Conservation (phyloP, 129 eudicot genomes). For the Smallanthus sonchifolius region DNA sequence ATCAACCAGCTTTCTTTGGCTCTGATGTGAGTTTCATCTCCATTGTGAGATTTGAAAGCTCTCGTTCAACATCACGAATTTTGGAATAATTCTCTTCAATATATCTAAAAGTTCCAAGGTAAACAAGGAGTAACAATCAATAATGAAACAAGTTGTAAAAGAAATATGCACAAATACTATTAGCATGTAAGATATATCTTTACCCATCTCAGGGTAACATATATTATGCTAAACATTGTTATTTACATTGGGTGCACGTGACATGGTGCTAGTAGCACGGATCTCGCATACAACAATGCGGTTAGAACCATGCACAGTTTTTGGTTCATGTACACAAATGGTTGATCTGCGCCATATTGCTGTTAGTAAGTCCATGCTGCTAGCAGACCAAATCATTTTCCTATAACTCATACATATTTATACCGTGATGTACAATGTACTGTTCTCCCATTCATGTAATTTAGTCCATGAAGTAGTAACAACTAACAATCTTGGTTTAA, state of each 20-base stretch:
- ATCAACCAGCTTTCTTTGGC: conserved; percentile 91
- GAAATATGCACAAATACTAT: not conserved
- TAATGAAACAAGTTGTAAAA: not conserved
- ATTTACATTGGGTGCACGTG: too few species aligned
- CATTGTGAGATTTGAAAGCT: conserved; percentile 69
- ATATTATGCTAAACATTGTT: not conserved
- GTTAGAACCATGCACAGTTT: too few species aligned
- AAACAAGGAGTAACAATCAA: not conserved
- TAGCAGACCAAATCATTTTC: too few species aligned
- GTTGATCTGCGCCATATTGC: too few species aligned
- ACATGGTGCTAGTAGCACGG: too few species aligned
- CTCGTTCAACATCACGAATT: conserved; percentile 97
- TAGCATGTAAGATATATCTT: not conserved
- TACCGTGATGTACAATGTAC: not conserved
- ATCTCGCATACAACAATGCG: too few species aligned
- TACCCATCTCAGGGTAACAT: not conserved
- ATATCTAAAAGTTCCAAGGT: conserved; percentile 49
- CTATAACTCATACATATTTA: not conserved
- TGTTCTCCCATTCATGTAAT: not conserved
- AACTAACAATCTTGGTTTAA: too few species aligned
- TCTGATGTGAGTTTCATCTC: conserved; percentile 98
- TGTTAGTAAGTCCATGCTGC: too few species aligned
- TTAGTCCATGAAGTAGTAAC: too few species aligned
- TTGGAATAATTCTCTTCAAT: conserved; percentile 89
- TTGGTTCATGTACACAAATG: too few species aligned